Percentiles rank a stretch among this genome's conserved stretches.
These are phyloP conservation scores for Annona squamosa DNA, from an alignment of 164 flowering plant genomes.

Conservation along the genomic window DNA sequence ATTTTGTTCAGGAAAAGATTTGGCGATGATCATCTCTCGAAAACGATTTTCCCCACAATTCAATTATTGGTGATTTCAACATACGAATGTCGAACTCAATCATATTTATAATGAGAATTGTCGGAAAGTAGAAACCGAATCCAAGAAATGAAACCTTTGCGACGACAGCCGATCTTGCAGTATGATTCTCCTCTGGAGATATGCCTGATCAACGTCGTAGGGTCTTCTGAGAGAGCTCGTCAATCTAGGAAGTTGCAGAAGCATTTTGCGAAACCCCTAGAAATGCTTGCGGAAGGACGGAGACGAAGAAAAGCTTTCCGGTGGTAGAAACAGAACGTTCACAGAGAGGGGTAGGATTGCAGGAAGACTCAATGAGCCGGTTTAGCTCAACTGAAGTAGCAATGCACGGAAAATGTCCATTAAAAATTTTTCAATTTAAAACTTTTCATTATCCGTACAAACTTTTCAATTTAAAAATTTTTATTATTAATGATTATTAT, in stretches of 20 bases:
- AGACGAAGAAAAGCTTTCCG: background rate
- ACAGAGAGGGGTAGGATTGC: no score
- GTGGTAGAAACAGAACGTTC: background rate
- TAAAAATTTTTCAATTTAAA: no score
- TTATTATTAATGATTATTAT: no score
- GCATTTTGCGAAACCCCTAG: slow-evolving; percentile 33
- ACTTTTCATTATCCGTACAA: no score
- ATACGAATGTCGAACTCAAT: background rate
- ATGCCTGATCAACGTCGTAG: slow-evolving; percentile 81
- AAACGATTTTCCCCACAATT: background rate
- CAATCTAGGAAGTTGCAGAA: slow-evolving; percentile 76
- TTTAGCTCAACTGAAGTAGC: no score
- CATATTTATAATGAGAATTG: background rate
- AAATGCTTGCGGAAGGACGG: background rate
- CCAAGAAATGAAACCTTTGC: slow-evolving; percentile 25
- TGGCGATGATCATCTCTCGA: background rate
- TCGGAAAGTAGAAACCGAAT: background rate
- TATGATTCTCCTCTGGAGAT: slow-evolving; percentile 59
- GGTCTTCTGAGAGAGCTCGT: slow-evolving; percentile 71
- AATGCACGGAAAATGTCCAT: no score
- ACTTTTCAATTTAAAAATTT: no score
- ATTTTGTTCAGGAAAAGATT: background rate
- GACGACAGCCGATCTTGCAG: slow-evolving; percentile 44
- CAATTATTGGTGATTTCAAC: background rate
- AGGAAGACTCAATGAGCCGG: background rate